These are phyloP conservation scores for Pecoramyces ruminantium DNA, from an alignment of 192 early-diverging fungal species.

Conservation along the genomic window DNA sequence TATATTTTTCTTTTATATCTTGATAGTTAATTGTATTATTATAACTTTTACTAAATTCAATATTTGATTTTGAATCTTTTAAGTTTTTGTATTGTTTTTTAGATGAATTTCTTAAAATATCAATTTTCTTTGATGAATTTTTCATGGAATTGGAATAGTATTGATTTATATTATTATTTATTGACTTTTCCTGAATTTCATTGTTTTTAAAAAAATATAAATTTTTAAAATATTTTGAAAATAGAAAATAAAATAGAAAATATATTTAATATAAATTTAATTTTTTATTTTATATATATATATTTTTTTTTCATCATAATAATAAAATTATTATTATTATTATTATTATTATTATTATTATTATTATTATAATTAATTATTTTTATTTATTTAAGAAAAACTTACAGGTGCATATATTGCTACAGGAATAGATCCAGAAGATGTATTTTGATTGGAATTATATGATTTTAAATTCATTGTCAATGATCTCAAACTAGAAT, in stretches of 20 bases:
- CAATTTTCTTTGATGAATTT: neutral
- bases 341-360: too few relatives aligned
- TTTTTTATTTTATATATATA: too few relatives aligned
- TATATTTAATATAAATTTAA: too few relatives aligned
- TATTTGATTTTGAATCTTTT: neutral
- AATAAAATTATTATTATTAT: too few relatives aligned
- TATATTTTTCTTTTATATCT: neutral
- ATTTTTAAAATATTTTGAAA: too few relatives aligned
- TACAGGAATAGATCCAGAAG: neutral
- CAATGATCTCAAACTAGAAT: neutral
- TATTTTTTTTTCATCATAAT: too few relatives aligned
- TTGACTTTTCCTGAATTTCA: neutral
- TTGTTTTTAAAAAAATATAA: too few relatives aligned
- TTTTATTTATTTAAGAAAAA: too few relatives aligned
- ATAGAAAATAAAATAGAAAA: too few relatives aligned
- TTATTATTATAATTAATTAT: too few relatives aligned
- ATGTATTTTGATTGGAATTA: neutral
- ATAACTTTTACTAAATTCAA: neutral
- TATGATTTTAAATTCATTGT: neutral
- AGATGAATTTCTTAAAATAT: neutral
- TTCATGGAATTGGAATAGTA: neutral
- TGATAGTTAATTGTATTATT: neutral
- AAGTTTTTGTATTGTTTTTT: neutral
- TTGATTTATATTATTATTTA: neutral
- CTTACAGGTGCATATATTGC: neutral